Percentiles rank a stretch among this genome's conserved stretches.
These are phyloP conservation scores for Tritrichomonas foetus DNA, from an alignment of 208 protist genomes.

Conservation along the genomic window DNA sequence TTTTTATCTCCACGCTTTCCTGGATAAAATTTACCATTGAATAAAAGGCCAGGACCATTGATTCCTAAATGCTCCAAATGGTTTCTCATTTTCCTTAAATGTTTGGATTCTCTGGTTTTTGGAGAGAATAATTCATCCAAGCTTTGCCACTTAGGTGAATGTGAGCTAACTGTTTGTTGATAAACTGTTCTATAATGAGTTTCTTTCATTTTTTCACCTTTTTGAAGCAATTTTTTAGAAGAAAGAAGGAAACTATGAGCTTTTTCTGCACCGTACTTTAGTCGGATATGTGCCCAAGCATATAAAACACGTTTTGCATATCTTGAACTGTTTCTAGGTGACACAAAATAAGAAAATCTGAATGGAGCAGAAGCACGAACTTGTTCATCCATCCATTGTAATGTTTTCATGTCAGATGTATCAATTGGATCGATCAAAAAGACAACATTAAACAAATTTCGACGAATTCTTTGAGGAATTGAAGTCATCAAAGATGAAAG, in stretches of 20 bases:
- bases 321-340: background rate
- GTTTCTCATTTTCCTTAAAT: background rate
- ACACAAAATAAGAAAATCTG: background rate
- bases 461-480: background rate
- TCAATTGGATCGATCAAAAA: slow-evolving; percentile 4
- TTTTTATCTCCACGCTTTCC: background rate
- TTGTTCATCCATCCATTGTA: background rate
- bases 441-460: background rate
- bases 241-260: background rate
- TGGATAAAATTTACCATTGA: slow-evolving; percentile 19
- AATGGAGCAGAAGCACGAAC: background rate
- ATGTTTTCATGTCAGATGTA: background rate
- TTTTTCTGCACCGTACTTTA: background rate
- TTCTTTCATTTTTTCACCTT: background rate
- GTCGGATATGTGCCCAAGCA: slow-evolving; percentile 1
- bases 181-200: background rate
- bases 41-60: background rate
- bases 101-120: background rate
- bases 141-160: background rate
- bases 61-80: background rate
- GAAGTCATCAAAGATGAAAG: background rate
- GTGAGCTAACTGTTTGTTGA: background rate
- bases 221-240: background rate
- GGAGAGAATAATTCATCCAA: background rate
- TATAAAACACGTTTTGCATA: background rate